These are phyloP conservation scores for Sugiyamaella novakii DNA, from an alignment of 1,139 yeast genomes.

Conservation along the genomic window DNA sequence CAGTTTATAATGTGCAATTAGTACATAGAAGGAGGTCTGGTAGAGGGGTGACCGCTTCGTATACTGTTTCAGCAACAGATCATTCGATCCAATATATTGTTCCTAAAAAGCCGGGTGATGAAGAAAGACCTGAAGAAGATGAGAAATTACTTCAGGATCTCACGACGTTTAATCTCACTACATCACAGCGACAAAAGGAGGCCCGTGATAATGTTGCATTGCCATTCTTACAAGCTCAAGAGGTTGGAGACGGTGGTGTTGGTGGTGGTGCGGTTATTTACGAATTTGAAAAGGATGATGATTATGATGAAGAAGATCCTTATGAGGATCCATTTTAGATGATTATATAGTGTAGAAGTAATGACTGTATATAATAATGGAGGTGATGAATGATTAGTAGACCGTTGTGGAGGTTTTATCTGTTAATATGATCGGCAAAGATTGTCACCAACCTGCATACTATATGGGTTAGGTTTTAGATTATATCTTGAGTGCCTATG, in stretches of 20 bases:
- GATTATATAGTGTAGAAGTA: too few relatives aligned
- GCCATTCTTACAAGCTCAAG: constrained; percentile 88
- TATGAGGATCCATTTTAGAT: constrained; percentile 89
- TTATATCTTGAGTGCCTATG: too few relatives aligned
- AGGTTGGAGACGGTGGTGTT: constrained; percentile 68
- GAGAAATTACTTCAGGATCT: constrained; percentile 60
- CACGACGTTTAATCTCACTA: constrained; percentile 83
- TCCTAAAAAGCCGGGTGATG: constrained; percentile 39
- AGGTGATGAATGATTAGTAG: too few relatives aligned
- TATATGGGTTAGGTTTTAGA: too few relatives aligned
- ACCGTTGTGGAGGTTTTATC: too few relatives aligned
- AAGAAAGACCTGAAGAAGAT: constrained; percentile 42
- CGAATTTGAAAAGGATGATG: constrained; percentile 81
- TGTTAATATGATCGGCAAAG: too few relatives aligned
- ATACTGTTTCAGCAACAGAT: constrained; percentile 51
- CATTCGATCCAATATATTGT: constrained; percentile 55
- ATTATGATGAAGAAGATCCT: constrained; percentile 96
- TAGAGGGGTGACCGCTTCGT: constrained; percentile 62
- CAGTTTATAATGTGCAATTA: constrained; percentile 52
- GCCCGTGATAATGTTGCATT: constrained; percentile 85
- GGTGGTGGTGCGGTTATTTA: constrained; percentile 77
- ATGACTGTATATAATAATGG: too few relatives aligned
- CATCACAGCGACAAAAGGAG: constrained; percentile 69
- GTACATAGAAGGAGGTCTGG: constrained; percentile 84
- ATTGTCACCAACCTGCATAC: too few relatives aligned